phyloP scores from a whole-genome alignment of 2,329 filamentous ascomycete genomes.

The Talaromyces sp. region DNA sequence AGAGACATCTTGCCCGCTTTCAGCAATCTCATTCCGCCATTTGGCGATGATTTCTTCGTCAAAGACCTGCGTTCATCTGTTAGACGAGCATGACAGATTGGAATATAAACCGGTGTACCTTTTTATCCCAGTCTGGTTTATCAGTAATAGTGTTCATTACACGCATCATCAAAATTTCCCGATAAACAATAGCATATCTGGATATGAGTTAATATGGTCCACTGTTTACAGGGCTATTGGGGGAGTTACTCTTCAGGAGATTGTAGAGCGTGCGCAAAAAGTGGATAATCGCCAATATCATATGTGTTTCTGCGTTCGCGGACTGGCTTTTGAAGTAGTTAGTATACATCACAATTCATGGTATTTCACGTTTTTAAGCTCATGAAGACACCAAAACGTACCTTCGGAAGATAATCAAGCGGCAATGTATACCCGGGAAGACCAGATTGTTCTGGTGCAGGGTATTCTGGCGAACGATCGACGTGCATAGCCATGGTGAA shows the following conservation, averaged over 20 bases:
- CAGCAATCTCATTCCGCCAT: constrained; percentile 37
- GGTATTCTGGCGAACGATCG: not conserved
- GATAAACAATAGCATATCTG: not conserved
- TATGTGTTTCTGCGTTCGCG: no score
- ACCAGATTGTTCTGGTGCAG: not conserved
- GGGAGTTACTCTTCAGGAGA: not conserved
- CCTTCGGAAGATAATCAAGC: not conserved
- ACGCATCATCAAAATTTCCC: constrained; percentile 45
- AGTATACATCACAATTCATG: not conserved
- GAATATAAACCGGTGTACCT: constrained; percentile 28
- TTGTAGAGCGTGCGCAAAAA: not conserved
- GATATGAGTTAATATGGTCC: not conserved
- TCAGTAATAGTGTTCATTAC: constrained; percentile 49
- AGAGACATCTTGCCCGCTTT: constrained; percentile 30
- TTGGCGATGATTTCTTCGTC: constrained; percentile 37
- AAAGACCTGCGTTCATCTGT: constrained; percentile 28
- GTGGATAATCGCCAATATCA: not conserved
- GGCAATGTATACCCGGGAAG: constrained; percentile 2
- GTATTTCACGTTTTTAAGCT: no score
- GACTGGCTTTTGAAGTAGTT: not conserved
- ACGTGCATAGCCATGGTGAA: no score
- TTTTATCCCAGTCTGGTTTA: constrained; percentile 46
- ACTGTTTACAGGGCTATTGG: not conserved
- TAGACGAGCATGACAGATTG: not conserved
- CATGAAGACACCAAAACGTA: no score